Conservation (phyloP, 148 eudicot species). For the Polygonum aviculare region DNA sequence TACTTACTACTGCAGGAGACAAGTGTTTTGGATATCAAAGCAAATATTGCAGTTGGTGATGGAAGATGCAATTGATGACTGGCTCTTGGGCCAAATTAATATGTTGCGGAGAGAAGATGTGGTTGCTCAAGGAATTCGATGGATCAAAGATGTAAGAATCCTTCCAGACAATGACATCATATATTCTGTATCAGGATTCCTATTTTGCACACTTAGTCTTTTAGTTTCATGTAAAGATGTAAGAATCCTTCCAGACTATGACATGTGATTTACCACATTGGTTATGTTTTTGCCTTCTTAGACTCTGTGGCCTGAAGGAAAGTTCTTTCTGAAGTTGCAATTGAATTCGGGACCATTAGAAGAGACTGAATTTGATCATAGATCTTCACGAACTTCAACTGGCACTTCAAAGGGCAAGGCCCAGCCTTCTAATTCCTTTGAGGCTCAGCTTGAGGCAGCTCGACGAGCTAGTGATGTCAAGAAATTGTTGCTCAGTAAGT, state of each 20-base stretch:
- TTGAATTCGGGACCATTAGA: conserved; percentile 24
- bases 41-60: conserved; percentile 88
- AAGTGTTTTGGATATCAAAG: conserved; percentile 97
- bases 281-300: conserved; percentile 16
- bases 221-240: too few species aligned
- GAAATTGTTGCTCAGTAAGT: conserved; percentile 76
- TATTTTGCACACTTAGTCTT: not conserved
- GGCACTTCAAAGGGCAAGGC: conserved; percentile 26
- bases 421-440: conserved; percentile 51
- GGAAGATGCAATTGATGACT: conserved; percentile 99
- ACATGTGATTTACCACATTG: not conserved
- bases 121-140: conserved; percentile 70
- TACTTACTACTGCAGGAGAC: conserved; percentile 56
- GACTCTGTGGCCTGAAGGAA: conserved; percentile 92
- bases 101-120: conserved; percentile 83
- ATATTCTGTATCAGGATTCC: not conserved
- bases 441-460: conserved; percentile 85
- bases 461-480: conserved; percentile 85
- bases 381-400: conserved; percentile 36
- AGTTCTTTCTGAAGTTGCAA: conserved; percentile 54
- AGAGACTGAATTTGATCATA: conserved; percentile 29
- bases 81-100: conserved; percentile 83
- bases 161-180: not conserved
- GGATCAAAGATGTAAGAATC: conserved; percentile 81
- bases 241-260: too few species aligned